phyloP scores from a whole-genome alignment of 78 protist species.

The Trichosphaerium sp. region DNA sequence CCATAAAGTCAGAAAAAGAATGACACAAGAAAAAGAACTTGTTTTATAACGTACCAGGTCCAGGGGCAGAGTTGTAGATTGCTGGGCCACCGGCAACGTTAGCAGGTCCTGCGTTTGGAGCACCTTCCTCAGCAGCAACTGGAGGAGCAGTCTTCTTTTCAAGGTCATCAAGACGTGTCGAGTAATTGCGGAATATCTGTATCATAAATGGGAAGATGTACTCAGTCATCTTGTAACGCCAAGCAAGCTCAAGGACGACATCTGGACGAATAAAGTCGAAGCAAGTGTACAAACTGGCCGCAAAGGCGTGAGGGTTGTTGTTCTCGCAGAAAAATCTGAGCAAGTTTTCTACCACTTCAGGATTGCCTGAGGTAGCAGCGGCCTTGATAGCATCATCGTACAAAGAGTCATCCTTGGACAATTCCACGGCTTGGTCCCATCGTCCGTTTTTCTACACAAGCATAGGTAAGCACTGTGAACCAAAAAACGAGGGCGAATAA shows the following conservation, averaged over 20 bases:
- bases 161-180: too few relatives aligned
- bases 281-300: slow-evolving; percentile 93
- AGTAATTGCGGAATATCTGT: slow-evolving; percentile 36
- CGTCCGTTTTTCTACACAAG: slow-evolving; percentile 27
- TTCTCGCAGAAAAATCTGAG: slow-evolving; percentile 83
- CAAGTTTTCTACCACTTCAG: slow-evolving; percentile 78
- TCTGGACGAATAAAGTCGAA: slow-evolving; percentile 86
- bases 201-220: slow-evolving; percentile 97
- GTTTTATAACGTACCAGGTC: too few relatives aligned
- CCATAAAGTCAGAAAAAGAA: too few relatives aligned
- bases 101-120: too few relatives aligned
- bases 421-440: slow-evolving; percentile 75
- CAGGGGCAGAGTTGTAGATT: too few relatives aligned
- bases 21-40: too few relatives aligned
- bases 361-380: slow-evolving; percentile 80
- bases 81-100: too few relatives aligned
- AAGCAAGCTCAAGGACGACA: slow-evolving; percentile 95
- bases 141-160: too few relatives aligned
- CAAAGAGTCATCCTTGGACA: slow-evolving; percentile 88
- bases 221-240: slow-evolving; percentile 90
- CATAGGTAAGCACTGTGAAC: too few relatives aligned
- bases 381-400: slow-evolving; percentile 92
- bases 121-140: too few relatives aligned
- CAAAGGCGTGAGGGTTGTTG: slow-evolving; percentile 71
- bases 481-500: too few relatives aligned